Percentiles rank a stretch among this genome's conserved stretches.
Evolutionary conservation across 352 stramenopile species (phyloP).

Genomic region (Pythium aristosporum): DNA sequence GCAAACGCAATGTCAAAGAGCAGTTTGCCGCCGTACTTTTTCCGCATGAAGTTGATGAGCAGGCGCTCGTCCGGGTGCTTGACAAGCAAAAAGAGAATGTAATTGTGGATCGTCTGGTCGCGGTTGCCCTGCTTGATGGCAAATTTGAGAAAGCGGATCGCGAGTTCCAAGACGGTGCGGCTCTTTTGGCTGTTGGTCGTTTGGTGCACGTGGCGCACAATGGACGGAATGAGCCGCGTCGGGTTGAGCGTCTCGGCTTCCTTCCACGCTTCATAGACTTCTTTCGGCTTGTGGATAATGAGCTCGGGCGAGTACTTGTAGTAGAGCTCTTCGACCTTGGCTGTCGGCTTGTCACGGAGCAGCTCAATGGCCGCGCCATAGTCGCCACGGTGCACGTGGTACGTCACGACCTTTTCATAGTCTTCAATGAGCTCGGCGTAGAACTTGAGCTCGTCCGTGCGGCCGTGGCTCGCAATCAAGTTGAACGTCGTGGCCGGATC

Average conservation of each 20-base stretch:
- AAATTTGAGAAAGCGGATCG: constrained; percentile 93
- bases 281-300: constrained; percentile 89
- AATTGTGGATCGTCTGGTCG: constrained; percentile 92
- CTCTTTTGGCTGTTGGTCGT: constrained; percentile 61
- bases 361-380: constrained; percentile 89
- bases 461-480: constrained; percentile 90
- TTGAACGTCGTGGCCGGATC: constrained; percentile 91
- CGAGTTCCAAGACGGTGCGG: constrained; percentile 82
- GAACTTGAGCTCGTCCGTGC: constrained; percentile 90
- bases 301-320: constrained; percentile 95
- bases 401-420: constrained; percentile 93
- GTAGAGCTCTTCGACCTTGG: constrained; percentile 91
- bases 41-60: constrained; percentile 90
- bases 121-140: constrained; percentile 90
- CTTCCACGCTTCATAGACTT: constrained; percentile 91
- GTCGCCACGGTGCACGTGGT: constrained; percentile 89
- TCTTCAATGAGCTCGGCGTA: constrained; percentile 93
- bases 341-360: constrained; percentile 83
- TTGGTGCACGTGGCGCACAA: constrained; percentile 89
- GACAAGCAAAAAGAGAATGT: constrained; percentile 88
- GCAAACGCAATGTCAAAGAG: constrained; percentile 93
- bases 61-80: constrained; percentile 87
- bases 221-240: constrained; percentile 90
- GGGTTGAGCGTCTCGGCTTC: constrained; percentile 88
- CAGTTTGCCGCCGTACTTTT: constrained; percentile 84